Evolutionary conservation across 345 rosid species (phyloP), one percentile per base, ranked within the genome.

Genomic region (Cochlearia excelsa): DNA sequence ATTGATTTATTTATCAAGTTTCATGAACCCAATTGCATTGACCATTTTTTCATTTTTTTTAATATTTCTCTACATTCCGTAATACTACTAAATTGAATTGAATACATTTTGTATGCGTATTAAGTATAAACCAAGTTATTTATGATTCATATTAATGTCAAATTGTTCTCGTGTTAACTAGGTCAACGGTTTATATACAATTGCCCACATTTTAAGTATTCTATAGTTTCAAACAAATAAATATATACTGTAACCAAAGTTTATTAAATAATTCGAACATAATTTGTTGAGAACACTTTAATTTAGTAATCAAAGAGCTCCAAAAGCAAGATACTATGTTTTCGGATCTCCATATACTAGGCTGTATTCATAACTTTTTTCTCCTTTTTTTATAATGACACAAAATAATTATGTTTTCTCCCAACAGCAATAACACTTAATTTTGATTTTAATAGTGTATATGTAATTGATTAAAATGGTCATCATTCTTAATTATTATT

Each of bases 1-100:
- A 45, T n/a, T 33, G 53, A 10, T 33, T 9, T 59, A 16, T 16
- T 16, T 16, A 16, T 16, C 23, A 16, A 16, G 23, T 16, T 60
- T 53, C 30, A 68, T 39, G 26, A 60, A 68, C 44, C 67, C 29
- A 46, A 40, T 68, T 40, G 61, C 73, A 60, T 68, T 68, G 57
- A 54, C 56, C 56, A 40, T 41, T 61, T 46, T 30, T 7, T 30
- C 26, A 23, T 31, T 63, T 52, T 33, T n/a, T 56, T 29, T 65
- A 11, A 41, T 16, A 16, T 16, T 9, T 31, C 35, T 40, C 56
- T 40, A 10, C 44, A 27, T 30, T 16, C 23, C 23, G 23, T 16
- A 16, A 16, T 16, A 16, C 23, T 16, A 16, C 23, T 16, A 16
- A 16, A 16, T 16, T 16, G 23, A 67, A 30, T 51, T 67, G 6